Conservation (phyloP, 2,329 filamentous ascomycete species). For the Penicillium hesseltinei region DNA sequence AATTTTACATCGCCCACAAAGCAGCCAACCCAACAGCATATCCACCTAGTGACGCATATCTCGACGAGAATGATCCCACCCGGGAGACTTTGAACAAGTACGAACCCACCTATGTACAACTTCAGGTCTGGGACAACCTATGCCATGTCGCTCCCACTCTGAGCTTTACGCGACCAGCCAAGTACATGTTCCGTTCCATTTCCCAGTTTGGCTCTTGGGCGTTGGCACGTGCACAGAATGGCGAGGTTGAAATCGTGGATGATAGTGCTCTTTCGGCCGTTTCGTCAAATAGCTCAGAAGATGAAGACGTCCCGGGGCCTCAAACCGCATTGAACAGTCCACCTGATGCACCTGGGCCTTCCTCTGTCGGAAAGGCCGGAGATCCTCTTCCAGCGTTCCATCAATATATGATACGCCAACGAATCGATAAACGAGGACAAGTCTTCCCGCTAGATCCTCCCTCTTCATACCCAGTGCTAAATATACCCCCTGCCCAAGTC, state of each 20-base stretch:
- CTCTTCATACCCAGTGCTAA: constrained; percentile 64
- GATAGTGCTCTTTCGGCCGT: constrained; percentile 76
- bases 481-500: constrained; percentile 63
- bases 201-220: constrained; percentile 94
- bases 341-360: constrained; percentile 14
- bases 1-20: constrained; percentile 93
- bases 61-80: constrained; percentile 62
- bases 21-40: constrained; percentile 80
- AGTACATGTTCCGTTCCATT: constrained; percentile 90
- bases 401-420: constrained; percentile 87
- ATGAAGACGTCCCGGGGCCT: constrained; percentile 6
- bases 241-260: constrained; percentile 74
- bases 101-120: constrained; percentile 82
- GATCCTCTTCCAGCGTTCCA: constrained; percentile 77
- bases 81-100: constrained; percentile 60
- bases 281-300: constrained; percentile 52
- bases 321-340: constrained; percentile 8
- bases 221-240: constrained; percentile 75
- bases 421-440: constrained; percentile 73
- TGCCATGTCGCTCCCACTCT: constrained; percentile 90
- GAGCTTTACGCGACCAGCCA: constrained; percentile 94
- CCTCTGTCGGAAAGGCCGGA: constrained; percentile 76
- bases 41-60: constrained; percentile 61
- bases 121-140: constrained; percentile 94
- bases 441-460: constrained; percentile 66